Conservation (phyloP, 73 alveolate species). For the Strombidium stylifer region DNA sequence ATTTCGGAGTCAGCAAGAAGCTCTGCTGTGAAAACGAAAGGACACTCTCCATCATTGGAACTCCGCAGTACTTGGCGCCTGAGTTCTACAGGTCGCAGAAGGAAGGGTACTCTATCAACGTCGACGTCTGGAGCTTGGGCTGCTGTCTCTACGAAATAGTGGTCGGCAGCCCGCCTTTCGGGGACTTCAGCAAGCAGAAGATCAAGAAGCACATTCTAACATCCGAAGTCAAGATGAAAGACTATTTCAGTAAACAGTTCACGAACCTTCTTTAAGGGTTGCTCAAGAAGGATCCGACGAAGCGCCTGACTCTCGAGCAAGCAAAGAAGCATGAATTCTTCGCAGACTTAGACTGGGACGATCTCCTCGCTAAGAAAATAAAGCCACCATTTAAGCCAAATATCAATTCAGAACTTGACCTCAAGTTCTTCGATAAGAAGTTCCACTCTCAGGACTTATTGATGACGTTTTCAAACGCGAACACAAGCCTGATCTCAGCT, state of each 20-base stretch:
- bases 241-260: slow-evolving; percentile 54
- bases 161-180: slow-evolving; percentile 83
- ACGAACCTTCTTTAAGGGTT: slow-evolving; percentile 46
- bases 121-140: slow-evolving; percentile 80
- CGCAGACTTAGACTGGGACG: slow-evolving; percentile 73
- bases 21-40: slow-evolving; percentile 52
- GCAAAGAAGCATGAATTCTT: slow-evolving; percentile 77
- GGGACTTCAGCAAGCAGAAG: slow-evolving; percentile 42
- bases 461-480: no score
- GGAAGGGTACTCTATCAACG: slow-evolving; percentile 69
- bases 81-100: slow-evolving; percentile 64
- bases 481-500: slow-evolving; percentile 5
- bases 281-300: slow-evolving; percentile 66
- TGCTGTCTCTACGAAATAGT: slow-evolving; percentile 78
- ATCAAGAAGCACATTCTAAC: slow-evolving; percentile 50
- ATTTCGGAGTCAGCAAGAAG: slow-evolving; percentile 65
- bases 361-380: slow-evolving; percentile 40
- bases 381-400: slow-evolving; percentile 76
- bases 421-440: slow-evolving; percentile 54
- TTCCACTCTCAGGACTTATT: slow-evolving; percentile 8
- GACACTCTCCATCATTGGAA: slow-evolving; percentile 72
- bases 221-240: slow-evolving; percentile 42
- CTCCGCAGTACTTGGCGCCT: slow-evolving; percentile 77
- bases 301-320: slow-evolving; percentile 59
- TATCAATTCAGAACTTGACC: slow-evolving; percentile 59